Percentiles rank a stretch among this genome's conserved stretches.
Evolutionary conservation across 768 basidiomycete species (phyloP).

Genomic region (Leccinum disarticulatum): DNA sequence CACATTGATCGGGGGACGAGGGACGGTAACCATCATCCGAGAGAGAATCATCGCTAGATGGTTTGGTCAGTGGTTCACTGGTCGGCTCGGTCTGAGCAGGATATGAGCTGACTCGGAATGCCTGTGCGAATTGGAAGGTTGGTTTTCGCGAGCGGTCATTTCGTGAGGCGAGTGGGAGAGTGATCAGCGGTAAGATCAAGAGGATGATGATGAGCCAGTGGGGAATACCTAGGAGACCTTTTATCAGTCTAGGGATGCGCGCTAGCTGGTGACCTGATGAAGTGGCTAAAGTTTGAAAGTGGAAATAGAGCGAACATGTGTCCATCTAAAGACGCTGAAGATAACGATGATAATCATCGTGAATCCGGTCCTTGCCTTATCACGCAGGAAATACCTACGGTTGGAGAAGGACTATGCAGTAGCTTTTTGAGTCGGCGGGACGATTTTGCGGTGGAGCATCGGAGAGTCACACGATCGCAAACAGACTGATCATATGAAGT

Average conservation of each 20-base stretch:
- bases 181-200: neutral
- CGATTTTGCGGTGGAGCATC: neutral
- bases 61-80: neutral
- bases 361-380: neutral
- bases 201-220: neutral
- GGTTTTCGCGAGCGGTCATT: neutral
- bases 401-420: neutral
- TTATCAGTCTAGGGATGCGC: conserved; percentile 19
- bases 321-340: conserved; percentile 11
- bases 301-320: conserved; percentile 8
- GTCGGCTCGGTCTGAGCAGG: neutral
- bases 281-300: conserved; percentile 8
- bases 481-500: neutral
- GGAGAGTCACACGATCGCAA: neutral
- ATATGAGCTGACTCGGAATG: neutral
- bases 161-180: neutral
- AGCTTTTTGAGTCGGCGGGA: neutral
- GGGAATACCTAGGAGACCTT: neutral
- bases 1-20: neutral
- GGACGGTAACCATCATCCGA: neutral
- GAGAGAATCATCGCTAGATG: neutral
- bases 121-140: neutral
- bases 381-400: neutral
- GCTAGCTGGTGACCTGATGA: conserved; percentile 1
- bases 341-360: conserved; percentile 10